Conservation (phyloP, 2,329 filamentous ascomycete genomes). For the Falciphora oryzae region DNA sequence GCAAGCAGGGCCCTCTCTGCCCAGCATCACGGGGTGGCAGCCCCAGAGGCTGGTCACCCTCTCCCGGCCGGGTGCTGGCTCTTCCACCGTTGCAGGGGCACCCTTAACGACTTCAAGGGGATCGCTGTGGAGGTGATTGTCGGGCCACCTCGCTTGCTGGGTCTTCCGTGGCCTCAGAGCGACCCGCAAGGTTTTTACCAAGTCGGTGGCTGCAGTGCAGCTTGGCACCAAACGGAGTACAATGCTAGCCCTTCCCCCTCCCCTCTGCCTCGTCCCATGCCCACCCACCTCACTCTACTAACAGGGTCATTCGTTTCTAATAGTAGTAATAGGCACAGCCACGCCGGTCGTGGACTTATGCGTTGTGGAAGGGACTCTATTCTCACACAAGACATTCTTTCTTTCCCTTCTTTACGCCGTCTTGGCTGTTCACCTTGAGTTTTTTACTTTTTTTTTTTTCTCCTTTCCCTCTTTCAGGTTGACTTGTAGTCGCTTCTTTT, state of each 20-base stretch:
- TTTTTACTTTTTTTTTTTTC: neutral
- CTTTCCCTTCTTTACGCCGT: neutral
- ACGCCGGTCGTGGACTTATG: conserved; percentile 1
- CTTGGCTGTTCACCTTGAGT: conserved; percentile 3
- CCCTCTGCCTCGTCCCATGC: neutral
- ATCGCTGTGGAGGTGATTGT: neutral
- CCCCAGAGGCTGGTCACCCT: too few species aligned
- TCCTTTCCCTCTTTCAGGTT: neutral
- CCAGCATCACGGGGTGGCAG: too few species aligned
- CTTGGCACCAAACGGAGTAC: neutral
- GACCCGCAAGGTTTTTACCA: neutral
- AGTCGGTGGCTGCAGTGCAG: neutral
- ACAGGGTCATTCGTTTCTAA: neutral
- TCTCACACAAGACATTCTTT: neutral
- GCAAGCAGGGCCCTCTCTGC: neutral
- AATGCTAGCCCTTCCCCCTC: neutral
- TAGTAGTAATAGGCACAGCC: conserved; percentile 1
- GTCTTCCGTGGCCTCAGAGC: neutral
- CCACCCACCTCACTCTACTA: neutral
- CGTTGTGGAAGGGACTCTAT: neutral
- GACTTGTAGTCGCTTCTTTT: conserved; percentile 2
- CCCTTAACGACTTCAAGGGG: neutral
- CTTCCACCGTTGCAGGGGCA: neutral
- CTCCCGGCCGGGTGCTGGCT: too few species aligned
- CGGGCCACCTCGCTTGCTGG: neutral